Evolutionary conservation across 306 rosid genomes (phyloP).

Genomic region (Cajanus cajan): DNA sequence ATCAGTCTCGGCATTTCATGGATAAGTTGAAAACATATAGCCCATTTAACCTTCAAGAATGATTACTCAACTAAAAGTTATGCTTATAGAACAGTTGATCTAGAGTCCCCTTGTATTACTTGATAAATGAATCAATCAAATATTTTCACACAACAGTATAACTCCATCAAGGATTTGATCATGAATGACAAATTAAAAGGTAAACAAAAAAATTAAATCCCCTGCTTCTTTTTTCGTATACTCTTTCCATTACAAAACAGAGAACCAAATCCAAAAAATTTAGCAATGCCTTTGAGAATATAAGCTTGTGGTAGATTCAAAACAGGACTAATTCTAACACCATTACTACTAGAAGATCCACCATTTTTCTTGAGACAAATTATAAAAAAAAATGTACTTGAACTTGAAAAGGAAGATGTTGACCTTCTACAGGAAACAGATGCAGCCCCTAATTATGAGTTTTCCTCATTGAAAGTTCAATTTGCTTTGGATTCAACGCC

Average conservation of each 20-base stretch:
- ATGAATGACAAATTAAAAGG: neutral
- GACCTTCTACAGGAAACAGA: conserved; percentile 73
- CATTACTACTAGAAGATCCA: conserved; percentile 54
- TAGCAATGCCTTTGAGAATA: conserved; percentile 75
- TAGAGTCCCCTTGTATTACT: too few relatives aligned
- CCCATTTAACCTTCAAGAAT: too few relatives aligned
- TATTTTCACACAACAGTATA: conserved; percentile 28
- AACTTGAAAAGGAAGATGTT: conserved; percentile 55
- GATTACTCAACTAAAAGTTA: too few relatives aligned
- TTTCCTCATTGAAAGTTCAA: conserved; percentile 38
- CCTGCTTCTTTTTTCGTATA: conserved; percentile 65
- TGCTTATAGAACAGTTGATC: too few relatives aligned
- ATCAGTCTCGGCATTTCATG: too few relatives aligned
- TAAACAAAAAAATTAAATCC: neutral
- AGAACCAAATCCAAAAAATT: conserved; percentile 78
- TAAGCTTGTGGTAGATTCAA: conserved; percentile 83
- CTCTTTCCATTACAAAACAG: conserved; percentile 78
- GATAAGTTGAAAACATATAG: too few relatives aligned
- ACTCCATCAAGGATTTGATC: conserved; percentile 31
- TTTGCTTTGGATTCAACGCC: conserved; percentile 49
- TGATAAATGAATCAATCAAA: too few relatives aligned
- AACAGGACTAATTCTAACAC: conserved; percentile 79
- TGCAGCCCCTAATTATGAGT: conserved; percentile 56
- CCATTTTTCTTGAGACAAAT: conserved; percentile 48
- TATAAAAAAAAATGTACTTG: conserved; percentile 57